These are phyloP conservation scores for Hygrocybe punicea DNA, from an alignment of 768 basidiomycete genomes.

Conservation along the genomic window DNA sequence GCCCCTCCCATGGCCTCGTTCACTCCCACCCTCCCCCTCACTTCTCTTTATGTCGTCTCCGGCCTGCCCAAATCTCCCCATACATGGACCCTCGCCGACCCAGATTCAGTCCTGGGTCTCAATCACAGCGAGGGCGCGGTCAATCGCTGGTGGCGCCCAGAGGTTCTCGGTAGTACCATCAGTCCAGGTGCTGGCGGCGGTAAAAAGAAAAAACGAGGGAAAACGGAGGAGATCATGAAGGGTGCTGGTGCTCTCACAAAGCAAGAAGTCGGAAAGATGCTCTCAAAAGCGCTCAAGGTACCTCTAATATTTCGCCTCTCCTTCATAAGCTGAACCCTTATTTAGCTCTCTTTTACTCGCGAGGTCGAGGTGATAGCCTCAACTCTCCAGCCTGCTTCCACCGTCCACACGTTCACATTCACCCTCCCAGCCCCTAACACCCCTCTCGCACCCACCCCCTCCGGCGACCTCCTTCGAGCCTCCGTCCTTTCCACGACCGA, in stretches of 20 bases:
- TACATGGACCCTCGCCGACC: slow-evolving; percentile 87
- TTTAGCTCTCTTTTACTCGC: slow-evolving; percentile 82
- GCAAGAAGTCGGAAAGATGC: slow-evolving; percentile 85
- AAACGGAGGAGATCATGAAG: slow-evolving; percentile 63
- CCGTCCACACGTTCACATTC: slow-evolving; percentile 90
- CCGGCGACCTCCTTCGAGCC: slow-evolving; percentile 66
- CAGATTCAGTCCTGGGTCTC: slow-evolving; percentile 74
- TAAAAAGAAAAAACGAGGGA: slow-evolving; percentile 67
- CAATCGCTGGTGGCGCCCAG: slow-evolving; percentile 85
- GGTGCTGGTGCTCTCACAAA: slow-evolving; percentile 79
- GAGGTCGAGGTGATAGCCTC: slow-evolving; percentile 94
- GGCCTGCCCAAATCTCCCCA: slow-evolving; percentile 86
- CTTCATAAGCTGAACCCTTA: not conserved
- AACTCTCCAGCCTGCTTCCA: slow-evolving; percentile 90
- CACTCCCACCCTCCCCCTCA: slow-evolving; percentile 68
- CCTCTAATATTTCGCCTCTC: slow-evolving; percentile 13
- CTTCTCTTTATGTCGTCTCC: slow-evolving; percentile 82
- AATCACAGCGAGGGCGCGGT: slow-evolving; percentile 85
- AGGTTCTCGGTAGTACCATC: slow-evolving; percentile 84
- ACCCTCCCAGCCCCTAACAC: slow-evolving; percentile 73
- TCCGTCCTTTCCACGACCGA: slow-evolving; percentile 67
- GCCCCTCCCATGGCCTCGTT: slow-evolving; percentile 57
- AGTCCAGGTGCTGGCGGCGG: slow-evolving; percentile 80
- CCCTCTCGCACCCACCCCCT: slow-evolving; percentile 70
- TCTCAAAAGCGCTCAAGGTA: slow-evolving; percentile 88